Evolutionary conservation across 169 alveolate species (phyloP).

Genomic region (Cryptosporidium bovis): DNA sequence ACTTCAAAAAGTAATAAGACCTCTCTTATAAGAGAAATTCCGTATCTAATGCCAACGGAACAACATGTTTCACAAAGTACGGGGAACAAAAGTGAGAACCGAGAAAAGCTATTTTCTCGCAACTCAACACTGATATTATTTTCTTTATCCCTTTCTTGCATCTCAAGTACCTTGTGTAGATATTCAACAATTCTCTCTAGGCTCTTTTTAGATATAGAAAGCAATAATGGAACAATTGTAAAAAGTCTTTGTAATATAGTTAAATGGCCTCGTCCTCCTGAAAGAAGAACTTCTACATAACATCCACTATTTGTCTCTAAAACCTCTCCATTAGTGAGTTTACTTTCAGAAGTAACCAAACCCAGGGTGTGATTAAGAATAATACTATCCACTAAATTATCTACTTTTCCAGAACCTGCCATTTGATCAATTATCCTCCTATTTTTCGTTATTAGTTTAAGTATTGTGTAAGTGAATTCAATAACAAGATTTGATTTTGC

Average conservation of each 20-base stretch:
- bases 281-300: constrained; percentile 25
- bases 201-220: constrained; percentile 7
- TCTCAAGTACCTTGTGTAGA: constrained; percentile 12
- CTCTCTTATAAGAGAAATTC: constrained; percentile 9
- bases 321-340: neutral
- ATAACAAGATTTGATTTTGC: neutral
- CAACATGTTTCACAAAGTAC: constrained; percentile 64
- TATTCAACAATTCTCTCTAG: neutral
- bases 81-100: constrained; percentile 53
- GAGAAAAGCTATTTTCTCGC: neutral
- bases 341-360: neutral
- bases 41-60: constrained; percentile 9
- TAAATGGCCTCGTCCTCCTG: constrained; percentile 7
- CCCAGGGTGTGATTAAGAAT: constrained; percentile 19
- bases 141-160: neutral
- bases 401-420: neutral
- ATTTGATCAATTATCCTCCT: constrained; percentile 5
- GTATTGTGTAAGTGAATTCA: constrained; percentile 10
- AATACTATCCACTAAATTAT: constrained; percentile 2
- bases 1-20: constrained; percentile 20
- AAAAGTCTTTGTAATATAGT: constrained; percentile 46
- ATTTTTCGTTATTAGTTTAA: constrained; percentile 6
- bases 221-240: constrained; percentile 15
- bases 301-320: constrained; percentile 7
- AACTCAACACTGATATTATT: no score